Percentiles rank a stretch among this genome's conserved stretches.
Evolutionary conservation across 495 filamentous ascomycete genomes (phyloP).

Genomic region (Aspergillus wentii): DNA sequence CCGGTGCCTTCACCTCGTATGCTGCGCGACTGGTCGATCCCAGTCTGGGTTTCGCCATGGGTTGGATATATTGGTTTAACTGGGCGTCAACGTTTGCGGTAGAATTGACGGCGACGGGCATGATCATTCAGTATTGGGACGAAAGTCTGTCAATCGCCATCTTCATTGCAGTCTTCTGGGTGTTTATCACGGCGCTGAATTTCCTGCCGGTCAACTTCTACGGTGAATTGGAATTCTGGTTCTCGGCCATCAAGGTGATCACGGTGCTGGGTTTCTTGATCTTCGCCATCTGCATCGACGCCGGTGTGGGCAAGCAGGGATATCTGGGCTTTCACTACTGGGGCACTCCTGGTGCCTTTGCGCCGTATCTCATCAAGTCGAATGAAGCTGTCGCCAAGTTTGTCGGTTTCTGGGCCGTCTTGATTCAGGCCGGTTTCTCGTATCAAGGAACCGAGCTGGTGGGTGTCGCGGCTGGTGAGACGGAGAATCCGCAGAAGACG

Average conservation of each 20-base stretch:
- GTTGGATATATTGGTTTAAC: constrained; percentile 62
- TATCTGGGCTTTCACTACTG: constrained; percentile 59
- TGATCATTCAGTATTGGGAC: constrained; percentile 67
- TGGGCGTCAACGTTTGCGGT: constrained; percentile 56
- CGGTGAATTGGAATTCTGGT: constrained; percentile 60
- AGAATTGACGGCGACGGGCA: constrained; percentile 60
- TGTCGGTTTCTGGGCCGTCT: constrained; percentile 27
- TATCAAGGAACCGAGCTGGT: constrained; percentile 63
- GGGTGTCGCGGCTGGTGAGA: constrained; percentile 64
- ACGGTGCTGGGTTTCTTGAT: constrained; percentile 57
- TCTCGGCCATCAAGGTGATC: constrained; percentile 56
- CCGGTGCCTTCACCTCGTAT: constrained; percentile 65
- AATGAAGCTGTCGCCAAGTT: constrained; percentile 48
- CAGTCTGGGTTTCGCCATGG: constrained; percentile 66
- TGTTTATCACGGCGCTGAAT: constrained; percentile 57
- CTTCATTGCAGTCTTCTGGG: constrained; percentile 67
- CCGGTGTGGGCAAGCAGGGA: constrained; percentile 50
- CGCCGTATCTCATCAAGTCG: constrained; percentile 51
- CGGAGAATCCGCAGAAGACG: constrained; percentile 59
- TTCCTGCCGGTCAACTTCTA: constrained; percentile 47
- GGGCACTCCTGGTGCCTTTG: constrained; percentile 59
- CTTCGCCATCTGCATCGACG: constrained; percentile 56
- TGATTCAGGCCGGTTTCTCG: constrained; percentile 51
- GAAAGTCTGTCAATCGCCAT: constrained; percentile 48
- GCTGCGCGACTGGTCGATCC: constrained; percentile 63